Percentiles rank a stretch among this genome's conserved stretches.
phyloP scores from a whole-genome alignment of 371 early-diverging fungal species.

The Actinomortierella wolfii region DNA sequence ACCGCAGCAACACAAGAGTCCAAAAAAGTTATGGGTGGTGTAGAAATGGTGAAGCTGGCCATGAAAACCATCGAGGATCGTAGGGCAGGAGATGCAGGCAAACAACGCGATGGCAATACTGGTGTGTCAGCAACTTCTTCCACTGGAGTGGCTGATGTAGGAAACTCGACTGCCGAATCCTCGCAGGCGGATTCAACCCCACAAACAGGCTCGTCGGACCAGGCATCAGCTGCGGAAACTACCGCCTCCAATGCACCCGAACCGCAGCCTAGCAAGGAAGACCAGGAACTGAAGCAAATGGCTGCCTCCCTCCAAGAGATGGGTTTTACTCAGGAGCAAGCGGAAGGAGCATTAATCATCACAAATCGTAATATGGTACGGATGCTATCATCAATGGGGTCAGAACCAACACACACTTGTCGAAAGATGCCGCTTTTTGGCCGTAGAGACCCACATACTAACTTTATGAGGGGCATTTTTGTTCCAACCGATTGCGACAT shows the following conservation, averaged over 20 bases:
- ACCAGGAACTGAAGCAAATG: conserved; percentile 47
- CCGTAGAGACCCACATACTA: too few species aligned
- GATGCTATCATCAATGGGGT: too few species aligned
- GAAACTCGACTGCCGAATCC: background rate
- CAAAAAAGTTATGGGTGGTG: conserved; percentile 45
- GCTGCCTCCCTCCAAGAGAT: conserved; percentile 64
- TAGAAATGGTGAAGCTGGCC: conserved; percentile 56
- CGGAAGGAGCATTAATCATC: conserved; percentile 63
- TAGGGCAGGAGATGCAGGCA: conserved; percentile 2
- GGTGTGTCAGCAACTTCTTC: background rate
- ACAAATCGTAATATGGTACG: conserved; percentile 58
- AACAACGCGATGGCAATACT: background rate
- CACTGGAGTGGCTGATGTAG: background rate
- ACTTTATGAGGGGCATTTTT: too few species aligned
- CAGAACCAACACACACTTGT: too few species aligned
- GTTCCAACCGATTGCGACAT: too few species aligned
- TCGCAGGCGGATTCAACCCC: background rate
- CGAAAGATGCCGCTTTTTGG: too few species aligned
- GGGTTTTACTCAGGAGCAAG: conserved; percentile 73
- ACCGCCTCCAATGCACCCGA: background rate
- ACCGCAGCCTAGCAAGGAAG: conserved; percentile 18
- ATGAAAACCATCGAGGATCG: conserved; percentile 29
- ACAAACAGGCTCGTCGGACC: conserved; percentile 2
- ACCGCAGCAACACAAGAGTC: conserved; percentile 7
- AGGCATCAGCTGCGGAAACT: too few species aligned